Conservation (phyloP, 2,329 filamentous ascomycete species). For the Microdochium paspali region DNA sequence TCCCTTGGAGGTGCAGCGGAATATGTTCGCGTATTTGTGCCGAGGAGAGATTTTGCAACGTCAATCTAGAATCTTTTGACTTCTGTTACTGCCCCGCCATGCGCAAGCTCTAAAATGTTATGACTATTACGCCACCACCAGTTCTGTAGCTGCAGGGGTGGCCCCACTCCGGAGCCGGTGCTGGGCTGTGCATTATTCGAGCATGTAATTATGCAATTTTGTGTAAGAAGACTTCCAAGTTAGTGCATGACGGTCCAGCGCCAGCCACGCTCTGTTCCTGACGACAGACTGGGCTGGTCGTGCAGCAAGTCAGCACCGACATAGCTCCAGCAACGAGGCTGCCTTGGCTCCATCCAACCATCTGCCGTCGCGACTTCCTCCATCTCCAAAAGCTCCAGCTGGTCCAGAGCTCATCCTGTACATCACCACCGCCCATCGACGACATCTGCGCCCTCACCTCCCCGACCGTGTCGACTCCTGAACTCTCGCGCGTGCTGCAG, state of each 20-base stretch:
- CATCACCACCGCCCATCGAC: neutral
- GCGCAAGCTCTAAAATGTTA: neutral
- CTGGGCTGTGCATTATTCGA: neutral
- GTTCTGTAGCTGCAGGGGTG: neutral
- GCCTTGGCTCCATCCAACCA: neutral
- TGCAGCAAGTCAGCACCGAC: neutral
- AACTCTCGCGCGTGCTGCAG: neutral
- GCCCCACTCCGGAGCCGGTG: neutral
- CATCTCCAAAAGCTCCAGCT: neutral
- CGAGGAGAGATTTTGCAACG: neutral
- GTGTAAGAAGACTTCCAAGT: neutral
- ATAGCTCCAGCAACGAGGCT: neutral
- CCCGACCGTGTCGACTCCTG: neutral
- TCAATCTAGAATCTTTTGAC: neutral
- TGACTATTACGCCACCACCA: neutral
- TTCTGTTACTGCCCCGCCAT: neutral
- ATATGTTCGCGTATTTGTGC: neutral
- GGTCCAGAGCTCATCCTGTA: neutral
- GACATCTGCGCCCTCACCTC: neutral
- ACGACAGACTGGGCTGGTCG: neutral
- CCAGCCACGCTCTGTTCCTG: neutral
- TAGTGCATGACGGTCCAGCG: neutral
- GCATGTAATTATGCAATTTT: neutral
- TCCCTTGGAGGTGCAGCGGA: too few relatives aligned
- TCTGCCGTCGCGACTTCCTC: neutral